Base-by-base conservation (phyloP, 2,329 filamentous ascomycete species). In the Penicillium sp. region DNA sequence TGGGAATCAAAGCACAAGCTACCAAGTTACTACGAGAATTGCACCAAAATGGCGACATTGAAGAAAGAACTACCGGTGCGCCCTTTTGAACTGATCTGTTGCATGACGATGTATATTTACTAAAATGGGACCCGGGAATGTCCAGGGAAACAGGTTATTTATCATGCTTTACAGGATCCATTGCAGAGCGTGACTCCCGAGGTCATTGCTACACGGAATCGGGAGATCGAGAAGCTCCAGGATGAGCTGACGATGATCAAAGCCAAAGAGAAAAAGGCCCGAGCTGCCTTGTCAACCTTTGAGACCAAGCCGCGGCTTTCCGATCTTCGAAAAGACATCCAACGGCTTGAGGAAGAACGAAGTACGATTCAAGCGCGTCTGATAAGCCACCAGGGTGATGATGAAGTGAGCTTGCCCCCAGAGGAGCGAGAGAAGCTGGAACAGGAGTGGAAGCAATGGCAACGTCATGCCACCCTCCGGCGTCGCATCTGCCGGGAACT, bases 21-120 rank as follows among this genome's bases (percentile, higher is more conserved):
- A 79, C 79, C 26, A 89, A 87, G 69, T 67, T 83, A 29, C 73
- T 89, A 31, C 86, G 85, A 63, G 85, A 87, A 56, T 74, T 89
- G 68, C 81, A 85, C 56, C 83, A 87, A 61, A 78, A 77, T 41
- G 81, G 81, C 11, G 72, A 83, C 61, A 82, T 89, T 41, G 82
- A 83, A 63, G 83, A 81, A 48, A 81, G 81, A 48, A 72, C 76
- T 37, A 77, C 83, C 37, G 82, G 81, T 82, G 11, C 15, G 31
- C 26, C 12, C 11, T 29, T 18, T 22, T 12, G 4, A 40, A 9
- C 18, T 18, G 18, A 23, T 18, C 6, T 8, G n/a, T 18, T 40
- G 22, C 14, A 63, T 59, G 69, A 29, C 18, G 35, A 29, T 46
- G 20, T 15, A 35, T 11, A 18, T 35, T 20, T 25, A 49, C n/a